phyloP scores from a whole-genome alignment of 202 grass and related monocot species.

The Brachypodium distachyon region DNA sequence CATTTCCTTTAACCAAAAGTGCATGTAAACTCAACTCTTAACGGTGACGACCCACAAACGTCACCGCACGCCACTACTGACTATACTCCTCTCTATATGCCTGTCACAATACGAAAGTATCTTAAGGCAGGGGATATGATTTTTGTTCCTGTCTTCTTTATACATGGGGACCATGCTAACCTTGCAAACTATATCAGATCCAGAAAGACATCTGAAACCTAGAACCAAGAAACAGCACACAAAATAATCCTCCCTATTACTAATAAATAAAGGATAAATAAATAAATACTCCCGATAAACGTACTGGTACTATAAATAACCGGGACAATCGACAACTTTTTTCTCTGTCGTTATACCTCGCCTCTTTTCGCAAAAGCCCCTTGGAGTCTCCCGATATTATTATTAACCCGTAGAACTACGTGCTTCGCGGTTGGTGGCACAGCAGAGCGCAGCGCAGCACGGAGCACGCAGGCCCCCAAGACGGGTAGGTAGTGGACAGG shows the following conservation, averaged over 20 bases:
- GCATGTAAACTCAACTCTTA: too few relatives aligned
- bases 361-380: background rate
- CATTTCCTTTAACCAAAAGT: background rate
- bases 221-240: too few relatives aligned
- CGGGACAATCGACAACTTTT: background rate
- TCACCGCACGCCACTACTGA: too few relatives aligned
- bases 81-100: too few relatives aligned
- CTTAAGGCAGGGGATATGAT: background rate
- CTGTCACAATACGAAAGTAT: too few relatives aligned
- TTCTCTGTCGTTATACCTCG: background rate
- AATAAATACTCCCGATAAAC: background rate
- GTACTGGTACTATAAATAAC: background rate
- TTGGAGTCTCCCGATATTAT: background rate
- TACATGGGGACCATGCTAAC: background rate
- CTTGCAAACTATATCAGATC: background rate
- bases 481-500: constrained; percentile 18
- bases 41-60: background rate
- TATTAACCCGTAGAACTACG: background rate
- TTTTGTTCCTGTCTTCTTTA: background rate
- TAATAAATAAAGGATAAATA: too few relatives aligned
- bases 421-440: constrained; percentile 9
- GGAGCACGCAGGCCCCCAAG: constrained; percentile 16
- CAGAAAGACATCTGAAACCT: too few relatives aligned
- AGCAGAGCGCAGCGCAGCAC: background rate
- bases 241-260: too few relatives aligned